Base-by-base conservation (phyloP, 768 basidiomycete genomes). In the Termitomyces bulborhizus region DNA sequence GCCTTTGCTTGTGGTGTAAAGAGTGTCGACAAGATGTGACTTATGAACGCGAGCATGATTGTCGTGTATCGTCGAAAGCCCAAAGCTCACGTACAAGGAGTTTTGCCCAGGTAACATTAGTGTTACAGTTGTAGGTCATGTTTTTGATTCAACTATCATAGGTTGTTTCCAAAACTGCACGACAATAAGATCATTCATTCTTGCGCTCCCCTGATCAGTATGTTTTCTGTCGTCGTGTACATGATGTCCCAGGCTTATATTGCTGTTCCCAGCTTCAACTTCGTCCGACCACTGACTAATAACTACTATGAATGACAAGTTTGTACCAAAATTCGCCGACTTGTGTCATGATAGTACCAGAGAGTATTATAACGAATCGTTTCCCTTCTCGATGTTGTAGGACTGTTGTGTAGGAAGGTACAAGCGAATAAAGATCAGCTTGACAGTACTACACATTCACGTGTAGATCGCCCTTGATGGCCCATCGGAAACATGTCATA, bases 1-100 rank as follows among this genome's bases (percentile, higher is more conserved):
- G 85, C 56, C 60, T 64, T 0, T 67, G 80, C 60, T 66, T 72
- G 9, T 86, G 85, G 85, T 86, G 85, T 66, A 85, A 81, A 66
- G 65, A 67, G 24, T 86, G 85, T 66, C 76, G 75, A 32, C 78
- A 81, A 53, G 54, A 65, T 12, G 63, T 76, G 39, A 67, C 57
- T 59, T 68, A 64, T 26, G 75, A 71, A 6, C 73, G 71, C 12
- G 40, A 47, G 3, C 41, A 83, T 62, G 78, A 77, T 0, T 85
- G 84, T 64, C 82, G 83, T 54, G 82, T 80, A 8, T 72, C 79
- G 6, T 70, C 71, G 4, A 82, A 85, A 61, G 71, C 84, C 9
- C 73, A 77, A 6, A 67, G 75, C 51, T 56, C 83, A 43, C 81
- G 84, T 79, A 63, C 68, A 39, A 61, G 70, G 60, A 80, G 57